A percentile compares a stretch with the other conserved stretches of the same genome.
Evolutionary conservation across 106 monocot genomes (phyloP).

Genomic region (Triglochin maritima): DNA sequence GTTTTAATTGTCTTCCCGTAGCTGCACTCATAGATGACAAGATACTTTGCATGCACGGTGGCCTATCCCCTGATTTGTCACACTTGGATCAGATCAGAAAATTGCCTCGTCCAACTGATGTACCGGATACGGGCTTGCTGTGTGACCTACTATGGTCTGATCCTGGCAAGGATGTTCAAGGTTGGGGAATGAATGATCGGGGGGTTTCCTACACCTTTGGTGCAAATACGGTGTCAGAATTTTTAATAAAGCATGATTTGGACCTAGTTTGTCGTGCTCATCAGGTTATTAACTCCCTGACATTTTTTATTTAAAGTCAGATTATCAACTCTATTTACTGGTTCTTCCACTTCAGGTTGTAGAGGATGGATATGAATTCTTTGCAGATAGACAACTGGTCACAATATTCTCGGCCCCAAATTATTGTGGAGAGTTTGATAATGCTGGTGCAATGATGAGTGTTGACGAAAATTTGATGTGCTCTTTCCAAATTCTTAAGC

Average conservation of each 20-base stretch:
- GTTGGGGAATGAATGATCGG: constrained; percentile 15
- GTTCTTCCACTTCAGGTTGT: no score
- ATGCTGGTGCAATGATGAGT: no score
- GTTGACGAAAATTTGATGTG: no score
- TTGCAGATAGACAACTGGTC: no score
- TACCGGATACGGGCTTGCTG: constrained; percentile 9
- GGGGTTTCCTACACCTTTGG: constrained; percentile 12
- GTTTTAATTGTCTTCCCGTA: constrained; percentile 11
- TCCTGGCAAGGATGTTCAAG: constrained; percentile 10
- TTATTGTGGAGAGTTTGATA: no score
- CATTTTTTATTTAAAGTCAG: no score
- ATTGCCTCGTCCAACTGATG: constrained; percentile 11
- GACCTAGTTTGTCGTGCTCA: constrained; percentile 1
- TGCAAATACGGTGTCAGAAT: constrained; percentile 2
- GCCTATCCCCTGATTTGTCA: constrained; percentile 7
- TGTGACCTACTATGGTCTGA: constrained; percentile 16
- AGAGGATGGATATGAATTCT: no score
- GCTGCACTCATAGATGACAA: constrained; percentile 14
- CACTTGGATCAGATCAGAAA: constrained; percentile 10
- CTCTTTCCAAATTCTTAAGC: no score
- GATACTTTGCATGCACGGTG: constrained; percentile 12
- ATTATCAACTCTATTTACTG: no score
- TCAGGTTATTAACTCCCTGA: neutral
- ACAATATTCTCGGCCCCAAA: no score
- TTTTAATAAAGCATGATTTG: neutral